Conservation (phyloP, 2,329 filamentous ascomycete genomes). For the Ophiocordyceps camponoti-rufipedis region DNA sequence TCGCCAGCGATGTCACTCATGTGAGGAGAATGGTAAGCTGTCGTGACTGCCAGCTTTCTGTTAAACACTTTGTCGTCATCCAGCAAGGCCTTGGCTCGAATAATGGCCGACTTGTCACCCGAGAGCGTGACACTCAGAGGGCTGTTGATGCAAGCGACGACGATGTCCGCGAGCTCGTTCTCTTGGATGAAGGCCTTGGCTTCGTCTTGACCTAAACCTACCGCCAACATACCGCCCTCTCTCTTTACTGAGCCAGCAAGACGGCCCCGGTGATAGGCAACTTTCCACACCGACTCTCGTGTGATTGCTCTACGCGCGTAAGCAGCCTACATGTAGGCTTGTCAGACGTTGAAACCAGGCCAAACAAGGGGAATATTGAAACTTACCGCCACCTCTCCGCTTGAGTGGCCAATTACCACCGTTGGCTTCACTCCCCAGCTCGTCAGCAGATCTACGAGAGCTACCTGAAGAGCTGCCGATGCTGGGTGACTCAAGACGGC, state of each 20-base stretch:
- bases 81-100: not conserved
- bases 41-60: conserved; percentile 6
- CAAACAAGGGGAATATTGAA: not conserved
- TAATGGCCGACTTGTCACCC: conserved; percentile 3
- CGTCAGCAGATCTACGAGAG: conserved; percentile 16
- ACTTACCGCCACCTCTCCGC: conserved; percentile 20
- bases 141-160: conserved; percentile 9
- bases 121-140: conserved; percentile 8
- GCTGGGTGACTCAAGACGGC: conserved; percentile 15
- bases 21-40: conserved; percentile 8
- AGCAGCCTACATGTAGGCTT: conserved; percentile 12
- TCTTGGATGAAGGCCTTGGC: not conserved
- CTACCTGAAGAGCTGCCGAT: conserved; percentile 21
- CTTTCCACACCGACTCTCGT: not conserved
- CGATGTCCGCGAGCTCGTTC: conserved; percentile 4
- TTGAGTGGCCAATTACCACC: conserved; percentile 21
- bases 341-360: too few species aligned
- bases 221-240: conserved; percentile 11
- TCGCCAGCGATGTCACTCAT: conserved; percentile 15
- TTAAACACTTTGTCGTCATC: conserved; percentile 4
- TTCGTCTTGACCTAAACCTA: conserved; percentile 5
- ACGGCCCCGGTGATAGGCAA: conserved; percentile 5
- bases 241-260: not conserved
- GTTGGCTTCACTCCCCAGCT: conserved; percentile 16
- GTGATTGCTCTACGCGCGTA: not conserved